phyloP scores from a whole-genome alignment of 768 basidiomycete genomes.

The Auricularia sp. region DNA sequence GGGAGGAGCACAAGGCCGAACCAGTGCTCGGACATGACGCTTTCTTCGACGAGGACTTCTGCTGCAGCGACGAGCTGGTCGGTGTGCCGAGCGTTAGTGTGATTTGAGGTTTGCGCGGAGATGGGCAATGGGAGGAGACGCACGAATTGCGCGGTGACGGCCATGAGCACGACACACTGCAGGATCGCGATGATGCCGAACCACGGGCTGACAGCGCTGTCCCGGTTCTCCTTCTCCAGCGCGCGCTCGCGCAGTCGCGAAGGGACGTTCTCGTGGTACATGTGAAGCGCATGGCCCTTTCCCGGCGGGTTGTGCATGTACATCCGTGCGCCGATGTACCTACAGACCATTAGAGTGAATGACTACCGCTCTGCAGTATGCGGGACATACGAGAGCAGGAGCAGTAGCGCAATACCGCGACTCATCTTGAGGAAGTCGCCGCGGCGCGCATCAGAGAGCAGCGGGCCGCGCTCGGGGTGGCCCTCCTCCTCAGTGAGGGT shows the following conservation, averaged over 20 bases:
- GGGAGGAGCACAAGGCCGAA: slow-evolving; percentile 67
- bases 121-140: slow-evolving; percentile 10
- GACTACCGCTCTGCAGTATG: background rate
- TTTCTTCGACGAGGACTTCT: slow-evolving; percentile 36
- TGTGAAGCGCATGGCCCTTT: slow-evolving; percentile 37
- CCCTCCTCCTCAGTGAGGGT: background rate
- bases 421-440: slow-evolving; percentile 49
- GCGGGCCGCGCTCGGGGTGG: slow-evolving; percentile 13
- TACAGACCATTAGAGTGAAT: slow-evolving; percentile 13
- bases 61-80: slow-evolving; percentile 67
- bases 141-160: slow-evolving; percentile 62
- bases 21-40: slow-evolving; percentile 49
- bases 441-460: slow-evolving; percentile 34
- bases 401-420: slow-evolving; percentile 51
- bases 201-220: slow-evolving; percentile 45
- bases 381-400: slow-evolving; percentile 48
- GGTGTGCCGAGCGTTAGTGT: background rate
- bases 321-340: slow-evolving; percentile 57
- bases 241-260: slow-evolving; percentile 19
- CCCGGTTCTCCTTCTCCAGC: slow-evolving; percentile 5
- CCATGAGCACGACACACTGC: slow-evolving; percentile 50
- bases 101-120: background rate
- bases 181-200: slow-evolving; percentile 44
- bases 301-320: slow-evolving; percentile 66
- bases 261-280: slow-evolving; percentile 31